Base-by-base conservation (phyloP, 106 monocot genomes). In the Triglochin maritima region DNA sequence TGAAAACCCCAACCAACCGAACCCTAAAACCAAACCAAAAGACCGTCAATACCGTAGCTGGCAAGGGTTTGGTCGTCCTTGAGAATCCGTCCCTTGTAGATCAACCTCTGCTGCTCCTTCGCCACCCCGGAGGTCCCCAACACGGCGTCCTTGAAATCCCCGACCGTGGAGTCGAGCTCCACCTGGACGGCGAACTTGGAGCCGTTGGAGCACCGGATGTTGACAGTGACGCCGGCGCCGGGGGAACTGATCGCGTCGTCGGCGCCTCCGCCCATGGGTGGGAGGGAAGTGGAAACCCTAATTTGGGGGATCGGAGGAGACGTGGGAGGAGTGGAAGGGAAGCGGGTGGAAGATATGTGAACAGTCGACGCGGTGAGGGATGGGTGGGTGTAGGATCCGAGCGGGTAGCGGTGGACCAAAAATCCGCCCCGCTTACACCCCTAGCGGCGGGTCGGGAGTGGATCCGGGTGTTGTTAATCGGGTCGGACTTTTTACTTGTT, bases 51-150 rank as follows among this genome's bases (percentile, higher is more conserved):
- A 85, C 87, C 92, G 42, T 92, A 92, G 82, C 92, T 88, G 49
- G 61, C 79, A 53, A 92, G 92, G 70, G 87, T 88, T 76, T 85
- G 88, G 6, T 92, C 88, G 54, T 88, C 85, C 83, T 88, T 92
- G 67, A 88, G 69, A 81, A 92, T 92, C 80, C 92, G 80, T 5
- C 92, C 87, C 63, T 87, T 87, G 71, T 85, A 92, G 81, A 92
- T 92, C 77, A 92, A 60, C 60, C 87, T 57, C 85, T 92, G 92
- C 72, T 83, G 85, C 69, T 79, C 74, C 43, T 74, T 83, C 57
- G 85, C 83, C 50, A 92, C 79, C 43, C 83, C 77, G 71, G 80
- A 83, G 45, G 59, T 75, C 68, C 70, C 80, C 3, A 73, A 78
- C 51, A 92, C 56, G 49, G 64, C 53, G 44, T 51, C 65, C 76